These are phyloP conservation scores for Mollisia scopiformis DNA, from an alignment of 2,329 filamentous ascomycete species.

Conservation along the genomic window DNA sequence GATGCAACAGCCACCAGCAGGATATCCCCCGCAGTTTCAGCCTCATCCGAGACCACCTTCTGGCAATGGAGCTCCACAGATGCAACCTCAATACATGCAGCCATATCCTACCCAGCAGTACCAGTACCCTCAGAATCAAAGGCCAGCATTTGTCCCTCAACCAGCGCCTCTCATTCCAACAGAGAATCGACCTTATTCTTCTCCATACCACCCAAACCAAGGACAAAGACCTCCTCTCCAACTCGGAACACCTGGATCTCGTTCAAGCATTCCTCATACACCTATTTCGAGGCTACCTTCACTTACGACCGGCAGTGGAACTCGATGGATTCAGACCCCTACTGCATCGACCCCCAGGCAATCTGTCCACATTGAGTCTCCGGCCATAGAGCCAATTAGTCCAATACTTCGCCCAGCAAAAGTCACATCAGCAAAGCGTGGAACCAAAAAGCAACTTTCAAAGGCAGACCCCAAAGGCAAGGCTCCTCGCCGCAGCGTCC, in stretches of 20 bases:
- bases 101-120: conserved; percentile 21
- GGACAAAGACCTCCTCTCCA: conserved; percentile 21
- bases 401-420: conserved; percentile 49
- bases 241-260: conserved; percentile 17
- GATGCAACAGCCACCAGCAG: conserved; percentile 28
- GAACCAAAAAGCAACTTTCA: conserved; percentile 24
- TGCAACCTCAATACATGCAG: conserved; percentile 22
- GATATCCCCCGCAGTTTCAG: conserved; percentile 23
- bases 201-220: conserved; percentile 37
- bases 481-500: conserved; percentile 14
- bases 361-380: conserved; percentile 50
- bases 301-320: conserved; percentile 45
- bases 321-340: conserved; percentile 56
- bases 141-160: conserved; percentile 26
- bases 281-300: conserved; percentile 23
- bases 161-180: conserved; percentile 25
- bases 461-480: conserved; percentile 17
- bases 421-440: conserved; percentile 34
- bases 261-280: conserved; percentile 30
- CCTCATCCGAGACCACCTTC: conserved; percentile 26
- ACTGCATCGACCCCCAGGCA: conserved; percentile 57
- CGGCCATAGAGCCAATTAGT: conserved; percentile 61
- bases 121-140: conserved; percentile 24
- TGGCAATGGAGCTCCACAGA: conserved; percentile 23
- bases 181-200: conserved; percentile 37